Conservation (phyloP, 2,329 filamentous ascomycete species). For the Aspergillus sp. region DNA sequence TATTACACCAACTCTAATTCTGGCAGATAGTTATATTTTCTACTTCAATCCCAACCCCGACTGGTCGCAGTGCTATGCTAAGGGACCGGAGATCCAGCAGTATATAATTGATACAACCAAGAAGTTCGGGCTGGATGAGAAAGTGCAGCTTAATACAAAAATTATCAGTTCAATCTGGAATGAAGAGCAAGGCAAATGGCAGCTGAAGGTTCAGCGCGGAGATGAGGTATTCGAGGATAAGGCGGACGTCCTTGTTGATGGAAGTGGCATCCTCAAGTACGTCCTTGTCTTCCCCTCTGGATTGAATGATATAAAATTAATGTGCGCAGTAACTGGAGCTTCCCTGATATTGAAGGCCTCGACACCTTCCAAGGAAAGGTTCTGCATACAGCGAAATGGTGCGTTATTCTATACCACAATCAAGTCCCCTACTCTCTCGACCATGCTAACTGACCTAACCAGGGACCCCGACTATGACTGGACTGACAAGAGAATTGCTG, state of each 20-base stretch:
- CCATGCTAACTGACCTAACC: too few species aligned
- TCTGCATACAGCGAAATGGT: constrained; percentile 36
- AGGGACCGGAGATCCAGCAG: constrained; percentile 42
- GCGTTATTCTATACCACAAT: not conserved
- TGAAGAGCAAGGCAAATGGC: constrained; percentile 20
- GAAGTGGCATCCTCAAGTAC: constrained; percentile 26
- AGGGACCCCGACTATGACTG: constrained; percentile 30
- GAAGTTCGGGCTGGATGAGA: constrained; percentile 39
- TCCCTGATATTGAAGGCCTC: constrained; percentile 22
- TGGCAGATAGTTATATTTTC: not conserved
- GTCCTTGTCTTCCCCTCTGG: too few species aligned
- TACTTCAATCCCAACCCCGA: constrained; percentile 33
- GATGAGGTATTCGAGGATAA: constrained; percentile 20
- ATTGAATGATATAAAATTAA: accelerated
- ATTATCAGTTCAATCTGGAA: constrained; percentile 39
- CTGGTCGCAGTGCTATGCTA: constrained; percentile 45
- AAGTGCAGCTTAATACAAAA: constrained; percentile 30
- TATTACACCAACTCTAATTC: not conserved
- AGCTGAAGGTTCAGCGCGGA: constrained; percentile 14
- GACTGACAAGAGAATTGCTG: constrained; percentile 27
- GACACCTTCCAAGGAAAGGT: constrained; percentile 35
- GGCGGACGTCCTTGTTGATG: constrained; percentile 29
- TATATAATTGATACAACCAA: constrained; percentile 41
- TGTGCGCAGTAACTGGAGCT: constrained; percentile 20
- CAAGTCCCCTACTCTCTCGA: too few species aligned